Evolutionary conservation across 176 grass and related monocot genomes (phyloP).

Genomic region (Triticum dicoccoides): DNA sequence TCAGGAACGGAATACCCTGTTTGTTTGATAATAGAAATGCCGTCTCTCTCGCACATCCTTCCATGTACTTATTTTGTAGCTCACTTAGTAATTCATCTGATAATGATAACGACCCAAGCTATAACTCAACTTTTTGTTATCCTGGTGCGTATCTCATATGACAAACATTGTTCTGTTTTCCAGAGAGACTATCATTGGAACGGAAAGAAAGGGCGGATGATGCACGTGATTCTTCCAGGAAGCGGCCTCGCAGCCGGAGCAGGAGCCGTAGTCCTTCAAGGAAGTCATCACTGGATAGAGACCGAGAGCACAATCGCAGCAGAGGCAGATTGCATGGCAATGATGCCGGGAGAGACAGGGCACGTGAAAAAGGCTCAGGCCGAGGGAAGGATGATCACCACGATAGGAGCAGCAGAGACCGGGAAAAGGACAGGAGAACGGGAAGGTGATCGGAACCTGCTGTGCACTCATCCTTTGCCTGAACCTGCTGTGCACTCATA

Average conservation of each 20-base stretch:
- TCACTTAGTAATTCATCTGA: neutral
- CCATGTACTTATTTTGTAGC: neutral
- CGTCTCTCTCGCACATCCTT: slow-evolving; percentile 17
- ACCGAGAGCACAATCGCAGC: slow-evolving; percentile 49
- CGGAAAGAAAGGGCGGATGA: slow-evolving; percentile 59
- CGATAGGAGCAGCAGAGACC: slow-evolving; percentile 48
- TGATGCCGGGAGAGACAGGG: slow-evolving; percentile 48
- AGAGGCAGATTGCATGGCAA: slow-evolving; percentile 52
- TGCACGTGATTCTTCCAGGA: slow-evolving; percentile 56
- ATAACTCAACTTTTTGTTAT: neutral
- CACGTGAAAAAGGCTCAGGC: slow-evolving; percentile 61
- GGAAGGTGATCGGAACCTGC: slow-evolving; percentile 35
- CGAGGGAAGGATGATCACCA: slow-evolving; percentile 73
- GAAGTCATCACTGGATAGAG: slow-evolving; percentile 60
- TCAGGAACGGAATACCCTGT: neutral
- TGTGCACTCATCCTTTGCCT: slow-evolving; percentile 12
- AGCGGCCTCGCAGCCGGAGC: slow-evolving; percentile 56
- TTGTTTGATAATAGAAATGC: slow-evolving; percentile 10
- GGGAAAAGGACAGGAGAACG: slow-evolving; percentile 72
- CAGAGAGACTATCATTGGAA: slow-evolving; percentile 63
- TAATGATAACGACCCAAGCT: neutral
- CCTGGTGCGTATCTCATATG: neutral
- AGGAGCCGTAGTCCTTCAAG: slow-evolving; percentile 73
- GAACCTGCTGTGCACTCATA: neutral
- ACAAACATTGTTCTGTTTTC: neutral